Conservation (phyloP, 2,329 filamentous ascomycete species). For the Epichloe amarillans region DNA sequence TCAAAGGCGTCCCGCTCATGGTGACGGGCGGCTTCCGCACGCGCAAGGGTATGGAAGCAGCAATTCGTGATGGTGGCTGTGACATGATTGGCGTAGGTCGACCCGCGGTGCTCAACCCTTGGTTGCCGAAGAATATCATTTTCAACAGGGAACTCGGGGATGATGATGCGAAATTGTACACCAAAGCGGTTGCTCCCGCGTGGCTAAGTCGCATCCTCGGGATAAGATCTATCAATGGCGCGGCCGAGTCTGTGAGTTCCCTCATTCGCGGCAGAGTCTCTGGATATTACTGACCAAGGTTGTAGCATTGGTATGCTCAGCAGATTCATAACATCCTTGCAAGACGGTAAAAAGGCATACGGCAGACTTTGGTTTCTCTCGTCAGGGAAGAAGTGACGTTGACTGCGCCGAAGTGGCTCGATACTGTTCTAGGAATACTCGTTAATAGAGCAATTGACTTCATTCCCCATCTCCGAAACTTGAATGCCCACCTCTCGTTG, state of each 20-base stretch:
- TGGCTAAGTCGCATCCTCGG: conserved; percentile 14
- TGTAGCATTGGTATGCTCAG: conserved; percentile 3
- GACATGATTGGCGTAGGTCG: conserved; percentile 28
- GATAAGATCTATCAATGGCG: conserved; percentile 6
- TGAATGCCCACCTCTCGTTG: too few species aligned
- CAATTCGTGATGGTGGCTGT: conserved; percentile 23
- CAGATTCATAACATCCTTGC: conserved; percentile 1
- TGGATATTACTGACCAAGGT: background rate
- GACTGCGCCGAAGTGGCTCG: too few species aligned
- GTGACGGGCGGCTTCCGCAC: conserved; percentile 52
- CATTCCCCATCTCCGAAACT: too few species aligned
- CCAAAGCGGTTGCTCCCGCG: conserved; percentile 12
- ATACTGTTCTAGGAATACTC: too few species aligned
- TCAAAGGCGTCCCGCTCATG: conserved; percentile 34
- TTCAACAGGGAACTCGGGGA: conserved; percentile 22
- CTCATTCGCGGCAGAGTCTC: background rate
- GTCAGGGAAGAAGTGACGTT: too few species aligned
- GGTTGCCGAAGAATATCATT: conserved; percentile 21
- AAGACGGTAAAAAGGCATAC: too few species aligned
- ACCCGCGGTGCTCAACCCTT: conserved; percentile 25
- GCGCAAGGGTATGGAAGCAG: conserved; percentile 26
- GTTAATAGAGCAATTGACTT: too few species aligned
- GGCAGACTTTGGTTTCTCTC: too few species aligned
- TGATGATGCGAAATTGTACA: conserved; percentile 19
- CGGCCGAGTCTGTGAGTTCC: conserved; percentile 8